Percentiles rank a stretch among this genome's conserved stretches.
Conservation (phyloP, 306 rosid genomes). For the Quercus gilva region DNA sequence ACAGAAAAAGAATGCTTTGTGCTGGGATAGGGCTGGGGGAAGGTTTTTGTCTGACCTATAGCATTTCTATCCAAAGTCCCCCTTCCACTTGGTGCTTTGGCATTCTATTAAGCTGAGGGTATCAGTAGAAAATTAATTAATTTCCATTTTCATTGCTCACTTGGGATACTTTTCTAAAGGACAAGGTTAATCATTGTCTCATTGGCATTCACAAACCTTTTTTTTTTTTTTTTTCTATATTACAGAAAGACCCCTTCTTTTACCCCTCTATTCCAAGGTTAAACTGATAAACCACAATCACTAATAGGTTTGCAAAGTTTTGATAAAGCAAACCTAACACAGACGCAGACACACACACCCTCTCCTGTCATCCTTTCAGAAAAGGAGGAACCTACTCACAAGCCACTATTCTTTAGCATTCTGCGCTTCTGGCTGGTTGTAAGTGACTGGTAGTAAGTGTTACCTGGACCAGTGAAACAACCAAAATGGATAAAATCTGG, state of each 20-base stretch:
- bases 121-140: too few species aligned
- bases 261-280: too few species aligned
- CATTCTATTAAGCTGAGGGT: too few species aligned
- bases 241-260: too few species aligned
- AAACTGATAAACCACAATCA: too few species aligned
- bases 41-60: not conserved
- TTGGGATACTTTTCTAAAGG: not conserved
- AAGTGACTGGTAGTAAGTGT: not conserved
- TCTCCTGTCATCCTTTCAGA: not conserved
- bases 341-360: not conserved
- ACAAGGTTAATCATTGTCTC: not conserved
- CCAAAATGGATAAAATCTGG: not conserved
- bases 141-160: too few species aligned
- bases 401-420: not conserved
- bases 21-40: not conserved
- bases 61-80: not conserved
- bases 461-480: not conserved
- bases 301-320: too few species aligned
- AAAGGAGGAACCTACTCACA: not conserved
- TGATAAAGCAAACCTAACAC: not conserved
- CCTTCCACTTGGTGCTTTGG: not conserved
- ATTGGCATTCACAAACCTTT: not conserved
- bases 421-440: not conserved
- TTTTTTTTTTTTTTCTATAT: not conserved
- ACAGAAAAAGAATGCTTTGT: not conserved